Evolutionary conservation across 495 filamentous ascomycete species (phyloP), one percentile per base, ranked within the genome.

Genomic region (Parathielavia appendiculata): DNA sequence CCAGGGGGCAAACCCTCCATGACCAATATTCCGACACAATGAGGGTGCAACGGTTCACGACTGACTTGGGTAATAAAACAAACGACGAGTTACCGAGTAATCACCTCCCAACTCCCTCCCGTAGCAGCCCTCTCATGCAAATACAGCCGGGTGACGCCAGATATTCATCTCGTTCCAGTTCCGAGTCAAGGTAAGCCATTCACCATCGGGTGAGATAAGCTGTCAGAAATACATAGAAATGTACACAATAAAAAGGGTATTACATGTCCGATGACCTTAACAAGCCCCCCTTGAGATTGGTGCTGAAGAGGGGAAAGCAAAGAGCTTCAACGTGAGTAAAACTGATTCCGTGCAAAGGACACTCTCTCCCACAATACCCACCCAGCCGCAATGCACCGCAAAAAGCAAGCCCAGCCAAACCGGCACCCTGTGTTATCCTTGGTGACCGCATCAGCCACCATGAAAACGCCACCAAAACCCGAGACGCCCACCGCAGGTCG

Each of bases 381-480:
- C 9, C 58, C 47, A 40, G 41, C 46, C 47, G 35, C 19, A 56
- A 60, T 60, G 58, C 58, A 60, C 45, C 58, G 43, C 45, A 5
- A 54, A 59, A 49, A 6, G 6, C 26, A 40, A 39, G 47, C 32
- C 56, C 22, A 14, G 14, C 26, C 23, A 8, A 51, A 26, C 46
- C 10, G 14, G 4, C 52, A 22, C 43, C 20, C 47, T 20, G 22
- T 48, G 48, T 48, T 59, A 41, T 38, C 35, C 35, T 38, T 14
- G 35, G 35, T 14, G 35, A 10, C 35, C 13, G 13, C 35, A 2
- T 8, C 22, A 2, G 13, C 44, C 35, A 10, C 11, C 22, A 11
- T 32, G 10, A 16, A 35, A 7, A 12, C 45, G 8, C 5, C 26
- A n/a, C 46, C 26, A 17, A 34, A 49, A 17, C 23, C 26, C 30